Conservation (phyloP, 805 yeast species). For the Yarrowia hollandica region DNA sequence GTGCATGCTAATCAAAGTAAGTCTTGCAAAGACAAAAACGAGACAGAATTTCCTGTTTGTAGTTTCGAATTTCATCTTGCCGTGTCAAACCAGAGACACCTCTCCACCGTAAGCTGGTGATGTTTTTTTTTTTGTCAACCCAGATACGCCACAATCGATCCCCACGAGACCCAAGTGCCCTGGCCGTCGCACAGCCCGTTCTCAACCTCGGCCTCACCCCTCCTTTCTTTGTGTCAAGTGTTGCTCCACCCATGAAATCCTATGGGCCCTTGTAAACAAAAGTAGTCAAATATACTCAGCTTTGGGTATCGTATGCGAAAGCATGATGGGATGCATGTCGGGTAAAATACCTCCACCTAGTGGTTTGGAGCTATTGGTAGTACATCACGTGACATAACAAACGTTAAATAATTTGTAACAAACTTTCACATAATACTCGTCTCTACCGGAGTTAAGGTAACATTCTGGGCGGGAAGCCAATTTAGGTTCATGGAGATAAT, state of each 20-base stretch:
- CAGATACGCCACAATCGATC: too few species aligned
- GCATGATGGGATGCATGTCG: constrained; percentile 3
- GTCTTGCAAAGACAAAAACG: background rate
- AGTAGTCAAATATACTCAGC: background rate
- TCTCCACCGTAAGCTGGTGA: background rate
- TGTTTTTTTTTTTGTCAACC: too few species aligned
- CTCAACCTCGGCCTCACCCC: too few species aligned
- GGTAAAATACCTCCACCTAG: background rate
- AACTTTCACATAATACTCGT: too few species aligned
- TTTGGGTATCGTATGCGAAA: constrained; percentile 14
- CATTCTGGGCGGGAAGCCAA: background rate
- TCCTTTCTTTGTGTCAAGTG: background rate
- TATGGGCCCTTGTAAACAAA: background rate
- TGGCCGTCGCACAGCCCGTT: too few species aligned
- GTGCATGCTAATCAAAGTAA: background rate
- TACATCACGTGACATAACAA: background rate
- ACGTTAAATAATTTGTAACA: too few species aligned
- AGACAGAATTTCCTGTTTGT: too few species aligned
- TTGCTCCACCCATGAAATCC: background rate
- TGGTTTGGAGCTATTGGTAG: background rate
- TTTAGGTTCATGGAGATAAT: background rate
- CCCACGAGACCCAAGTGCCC: background rate
- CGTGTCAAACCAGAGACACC: background rate
- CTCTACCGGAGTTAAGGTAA: background rate
- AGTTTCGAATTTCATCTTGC: too few species aligned